A percentile compares a stretch with the other conserved stretches of the same genome.
phyloP scores from a whole-genome alignment of 225 moss, liverwort and hornwort species.

The Bryum argenteum region DNA sequence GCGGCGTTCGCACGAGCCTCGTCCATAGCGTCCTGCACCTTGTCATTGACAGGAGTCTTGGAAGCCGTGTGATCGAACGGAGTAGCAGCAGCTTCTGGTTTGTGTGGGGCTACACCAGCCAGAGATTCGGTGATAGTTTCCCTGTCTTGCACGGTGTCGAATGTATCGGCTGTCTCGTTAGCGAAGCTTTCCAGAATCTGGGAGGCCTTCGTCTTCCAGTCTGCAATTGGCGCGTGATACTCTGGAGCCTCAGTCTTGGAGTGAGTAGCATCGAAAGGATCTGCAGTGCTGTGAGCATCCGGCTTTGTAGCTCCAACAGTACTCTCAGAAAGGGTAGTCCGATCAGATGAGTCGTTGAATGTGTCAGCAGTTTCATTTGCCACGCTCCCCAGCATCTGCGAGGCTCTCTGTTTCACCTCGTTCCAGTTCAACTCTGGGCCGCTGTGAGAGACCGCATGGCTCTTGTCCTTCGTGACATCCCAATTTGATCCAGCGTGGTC shows the following conservation, averaged over 20 bases:
- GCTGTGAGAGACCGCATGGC: not conserved
- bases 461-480: slow-evolving; percentile 34
- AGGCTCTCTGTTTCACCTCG: slow-evolving; percentile 35
- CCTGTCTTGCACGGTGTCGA: slow-evolving; percentile 50
- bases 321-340: slow-evolving; percentile 34
- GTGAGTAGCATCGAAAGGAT: slow-evolving; percentile 37
- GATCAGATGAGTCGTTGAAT: slow-evolving; percentile 25
- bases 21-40: slow-evolving; percentile 24
- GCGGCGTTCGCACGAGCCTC: slow-evolving; percentile 11
- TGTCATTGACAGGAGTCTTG: slow-evolving; percentile 28
- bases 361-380: slow-evolving; percentile 35
- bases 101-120: slow-evolving; percentile 1
- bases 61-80: slow-evolving; percentile 34
- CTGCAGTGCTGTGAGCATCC: not conserved
- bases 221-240: slow-evolving; percentile 14
- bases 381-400: slow-evolving; percentile 26
- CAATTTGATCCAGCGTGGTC: slow-evolving; percentile 14
- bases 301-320: slow-evolving; percentile 20
- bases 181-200: slow-evolving; percentile 50
- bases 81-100: not conserved
- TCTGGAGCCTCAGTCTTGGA: slow-evolving; percentile 28
- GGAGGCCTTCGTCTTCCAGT: slow-evolving; percentile 46
- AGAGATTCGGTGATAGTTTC: slow-evolving; percentile 15
- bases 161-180: slow-evolving; percentile 59
- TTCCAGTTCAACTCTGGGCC: slow-evolving; percentile 12